Base-by-base conservation (phyloP, 2,329 filamentous ascomycete genomes). In the Orbilia javanica region DNA sequence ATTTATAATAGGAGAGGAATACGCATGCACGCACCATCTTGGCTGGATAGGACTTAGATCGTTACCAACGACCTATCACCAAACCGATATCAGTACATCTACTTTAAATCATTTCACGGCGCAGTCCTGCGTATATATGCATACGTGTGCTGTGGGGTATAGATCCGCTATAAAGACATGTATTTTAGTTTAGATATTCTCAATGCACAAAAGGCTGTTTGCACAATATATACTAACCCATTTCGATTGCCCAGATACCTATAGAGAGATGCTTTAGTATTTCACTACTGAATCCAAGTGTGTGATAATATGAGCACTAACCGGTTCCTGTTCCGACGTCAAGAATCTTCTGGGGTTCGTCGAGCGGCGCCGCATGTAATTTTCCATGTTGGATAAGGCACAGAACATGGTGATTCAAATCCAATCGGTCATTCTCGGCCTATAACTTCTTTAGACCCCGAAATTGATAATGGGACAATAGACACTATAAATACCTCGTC, bases 241-340 rank as follows among this genome's bases (percentile, higher is more conserved):
- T 80, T 29, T 82, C 81, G 44, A 82, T 82, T 1, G 82, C 82
- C 82, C 82, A 82, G 39, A 81, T 80, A 18, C 81, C 81, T 5
- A 80, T 81, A 44, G 8, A 80, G 79, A 80, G n/a, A 13, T 55
- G 73, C 70, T 11, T 82, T 64, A 79, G 81, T 80, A 11, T 48
- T 13, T 31, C 13, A 4, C 25, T 18, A 27, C 4, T 44, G 3
- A 3, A 42, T 13, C n/a, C 0, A 18, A 4, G 10, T 22, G 25
- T 10, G 6, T 18, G 18, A 42, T 29, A 13, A 27, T 7, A 34
- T 4, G 27, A 13, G 20, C 27, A 10, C 44, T 11, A 20, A 46
- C 86, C 86, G 34, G 85, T 86, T 4, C 87, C 87, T 3, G 86
- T 87, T 27, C 87, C 87, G 15, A 88, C 81, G 74, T 88, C 86